A percentile compares a stretch with the other conserved stretches of the same genome.
These are phyloP conservation scores for Coemansia sp. DNA, from an alignment of 192 early-diverging fungal species.

Conservation along the genomic window DNA sequence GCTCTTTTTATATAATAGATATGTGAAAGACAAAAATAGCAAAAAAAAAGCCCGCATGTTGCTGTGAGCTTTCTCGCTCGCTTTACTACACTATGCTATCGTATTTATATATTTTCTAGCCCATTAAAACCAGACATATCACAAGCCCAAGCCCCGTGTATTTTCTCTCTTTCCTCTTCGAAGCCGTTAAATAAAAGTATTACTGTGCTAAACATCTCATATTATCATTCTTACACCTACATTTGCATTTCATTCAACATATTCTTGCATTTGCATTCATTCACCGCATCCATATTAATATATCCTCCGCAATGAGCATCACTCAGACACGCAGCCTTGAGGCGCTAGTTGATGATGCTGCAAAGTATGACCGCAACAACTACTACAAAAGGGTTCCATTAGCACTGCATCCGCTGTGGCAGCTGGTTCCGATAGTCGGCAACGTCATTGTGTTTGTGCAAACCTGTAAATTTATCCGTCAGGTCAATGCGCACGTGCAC, in stretches of 20 bases:
- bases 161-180: background rate
- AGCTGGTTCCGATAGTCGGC: conserved; percentile 40
- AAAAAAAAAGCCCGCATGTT: background rate
- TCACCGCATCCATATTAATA: background rate
- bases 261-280: conserved; percentile 14
- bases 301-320: background rate
- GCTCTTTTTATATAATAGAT: conserved; percentile 3
- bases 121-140: background rate
- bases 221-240: conserved; percentile 5
- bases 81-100: background rate
- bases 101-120: background rate
- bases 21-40: background rate
- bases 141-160: background rate
- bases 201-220: background rate
- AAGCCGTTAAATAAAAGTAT: background rate
- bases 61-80: background rate
- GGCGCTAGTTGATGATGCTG: background rate
- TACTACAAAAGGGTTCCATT: conserved; percentile 20
- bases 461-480: conserved; percentile 20
- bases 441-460: conserved; percentile 44
- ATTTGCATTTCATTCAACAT: conserved; percentile 7
- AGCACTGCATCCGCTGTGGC: conserved; percentile 26
- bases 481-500: conserved; percentile 13
- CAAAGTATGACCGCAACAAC: conserved; percentile 25
- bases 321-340: background rate